phyloP scores from a whole-genome alignment of 495 filamentous ascomycete species.

The Tuber borchii region DNA sequence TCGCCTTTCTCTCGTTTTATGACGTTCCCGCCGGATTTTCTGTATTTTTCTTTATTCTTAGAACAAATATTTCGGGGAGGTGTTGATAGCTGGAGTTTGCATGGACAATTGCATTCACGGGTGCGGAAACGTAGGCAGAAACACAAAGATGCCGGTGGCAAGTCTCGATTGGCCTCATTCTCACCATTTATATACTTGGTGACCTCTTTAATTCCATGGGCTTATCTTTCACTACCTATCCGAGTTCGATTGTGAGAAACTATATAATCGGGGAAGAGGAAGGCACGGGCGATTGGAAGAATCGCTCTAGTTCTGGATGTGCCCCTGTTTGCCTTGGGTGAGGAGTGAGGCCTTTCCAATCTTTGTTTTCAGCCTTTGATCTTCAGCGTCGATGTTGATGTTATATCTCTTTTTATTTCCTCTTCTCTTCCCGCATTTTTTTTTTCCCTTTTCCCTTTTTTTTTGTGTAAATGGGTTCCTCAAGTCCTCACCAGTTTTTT shows the following conservation, averaged over 20 bases:
- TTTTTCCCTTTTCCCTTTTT: constrained; percentile 14
- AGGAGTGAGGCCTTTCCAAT: neutral
- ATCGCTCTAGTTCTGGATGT: neutral
- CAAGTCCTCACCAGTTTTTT: neutral
- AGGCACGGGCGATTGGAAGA: neutral
- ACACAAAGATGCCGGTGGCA: constrained; percentile 25
- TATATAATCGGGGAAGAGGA: neutral
- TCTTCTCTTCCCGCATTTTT: neutral
- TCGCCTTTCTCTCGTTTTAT: constrained; percentile 29
- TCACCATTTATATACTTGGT: constrained; percentile 32
- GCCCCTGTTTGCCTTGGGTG: neutral
- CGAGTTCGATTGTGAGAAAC: neutral
- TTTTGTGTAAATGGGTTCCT: constrained; percentile 14
- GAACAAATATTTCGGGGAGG: constrained; percentile 29
- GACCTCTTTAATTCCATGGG: constrained; percentile 13
- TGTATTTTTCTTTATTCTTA: constrained; percentile 30
- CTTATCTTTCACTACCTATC: neutral
- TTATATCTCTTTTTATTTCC: constrained; percentile 13
- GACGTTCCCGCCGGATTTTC: constrained; percentile 19
- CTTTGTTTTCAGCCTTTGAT: constrained; percentile 16
- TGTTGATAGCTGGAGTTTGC: constrained; percentile 31
- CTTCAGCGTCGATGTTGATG: constrained; percentile 3
- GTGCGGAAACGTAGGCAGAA: constrained; percentile 25
- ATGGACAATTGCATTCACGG: constrained; percentile 38
- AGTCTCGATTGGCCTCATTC: constrained; percentile 31